Evolutionary conservation across 2,329 filamentous ascomycete species (phyloP), one percentile per base, ranked within the genome.

Genomic region (Arthrobotrys pseudoclavata): DNA sequence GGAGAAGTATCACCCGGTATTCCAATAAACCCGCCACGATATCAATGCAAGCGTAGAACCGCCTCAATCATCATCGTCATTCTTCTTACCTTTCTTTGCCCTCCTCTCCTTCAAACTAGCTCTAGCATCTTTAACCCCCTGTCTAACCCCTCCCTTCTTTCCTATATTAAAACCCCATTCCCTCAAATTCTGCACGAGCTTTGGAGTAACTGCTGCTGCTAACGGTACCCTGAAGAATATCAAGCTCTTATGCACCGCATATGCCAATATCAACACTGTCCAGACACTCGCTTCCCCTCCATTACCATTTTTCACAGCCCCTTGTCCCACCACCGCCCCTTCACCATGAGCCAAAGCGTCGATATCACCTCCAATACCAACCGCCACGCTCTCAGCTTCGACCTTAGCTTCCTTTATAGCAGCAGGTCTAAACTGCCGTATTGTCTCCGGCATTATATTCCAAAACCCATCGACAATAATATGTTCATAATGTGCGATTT

Each of bases 101-200:
- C 62, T 63, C 50, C 20, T 72, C 50, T 69, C 70, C 22, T 77
- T 77, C 6, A 72, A 60, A 40, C 53, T 71, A 5, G 62, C 70
- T 37, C 66, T 62, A 22, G 60, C 69, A 42, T 62, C 74, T n/a
- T 40, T 76, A 60, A 74, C 70, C 1, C 81, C 67, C 37, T 81
- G 82, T 64, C 83, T 83, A 3, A 81, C 82, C 34, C 83, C 83
- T 80, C 86, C 89, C 81, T 89, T 87, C 86, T 93, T 97, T 62
- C 95, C 95, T 82, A 99, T 96, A 83, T 98, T 90, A 91, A 93
- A 98, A 4, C 96, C 96, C 93, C 95, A 97, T 12, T 89, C 88
- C 79, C 95, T 87, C 29, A 99, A 86, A 12, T 90, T 89, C 84
- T 93, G 96, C 82, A 97, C 96, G n/a, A 98, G 91, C 84, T 96